Evolutionary conservation across 495 filamentous ascomycete genomes (phyloP).

Genomic region (Thermothielavioides terrestris): DNA sequence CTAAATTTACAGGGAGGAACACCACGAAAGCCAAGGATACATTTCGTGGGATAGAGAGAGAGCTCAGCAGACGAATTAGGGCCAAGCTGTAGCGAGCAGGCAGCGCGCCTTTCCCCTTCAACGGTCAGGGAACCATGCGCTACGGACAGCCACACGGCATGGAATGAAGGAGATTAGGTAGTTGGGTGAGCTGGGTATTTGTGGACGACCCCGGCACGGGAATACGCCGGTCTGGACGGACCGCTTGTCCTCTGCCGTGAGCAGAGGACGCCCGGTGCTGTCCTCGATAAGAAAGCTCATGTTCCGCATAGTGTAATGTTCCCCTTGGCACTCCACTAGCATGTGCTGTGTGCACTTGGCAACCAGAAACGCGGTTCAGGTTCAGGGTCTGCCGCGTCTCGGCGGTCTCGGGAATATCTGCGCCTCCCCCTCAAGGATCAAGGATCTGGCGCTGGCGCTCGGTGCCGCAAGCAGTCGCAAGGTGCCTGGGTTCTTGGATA

Average conservation of each 20-base stretch:
- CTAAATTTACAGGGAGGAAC: neutral
- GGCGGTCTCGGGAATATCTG: neutral
- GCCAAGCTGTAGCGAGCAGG: conserved; percentile 14
- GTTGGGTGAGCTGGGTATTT: neutral
- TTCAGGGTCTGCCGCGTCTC: neutral
- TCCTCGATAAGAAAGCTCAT: no score
- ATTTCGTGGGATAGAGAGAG: neutral
- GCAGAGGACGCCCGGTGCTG: no score
- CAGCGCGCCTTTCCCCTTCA: neutral
- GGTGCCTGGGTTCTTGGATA: neutral
- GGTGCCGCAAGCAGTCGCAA: neutral
- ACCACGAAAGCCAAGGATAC: conserved; percentile 4
- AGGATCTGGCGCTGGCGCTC: neutral
- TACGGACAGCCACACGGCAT: neutral
- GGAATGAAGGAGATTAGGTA: no score
- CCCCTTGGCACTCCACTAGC: no score
- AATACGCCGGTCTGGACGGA: neutral
- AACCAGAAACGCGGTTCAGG: neutral
- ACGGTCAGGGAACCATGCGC: neutral
- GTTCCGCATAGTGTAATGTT: no score
- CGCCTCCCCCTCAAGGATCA: neutral
- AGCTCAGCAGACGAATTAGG: conserved; percentile 18
- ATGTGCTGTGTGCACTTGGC: neutral
- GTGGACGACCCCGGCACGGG: neutral
- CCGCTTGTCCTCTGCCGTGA: neutral